Evolutionary conservation across 495 filamentous ascomycete species (phyloP).

Genomic region (Neurospora intermedia): DNA sequence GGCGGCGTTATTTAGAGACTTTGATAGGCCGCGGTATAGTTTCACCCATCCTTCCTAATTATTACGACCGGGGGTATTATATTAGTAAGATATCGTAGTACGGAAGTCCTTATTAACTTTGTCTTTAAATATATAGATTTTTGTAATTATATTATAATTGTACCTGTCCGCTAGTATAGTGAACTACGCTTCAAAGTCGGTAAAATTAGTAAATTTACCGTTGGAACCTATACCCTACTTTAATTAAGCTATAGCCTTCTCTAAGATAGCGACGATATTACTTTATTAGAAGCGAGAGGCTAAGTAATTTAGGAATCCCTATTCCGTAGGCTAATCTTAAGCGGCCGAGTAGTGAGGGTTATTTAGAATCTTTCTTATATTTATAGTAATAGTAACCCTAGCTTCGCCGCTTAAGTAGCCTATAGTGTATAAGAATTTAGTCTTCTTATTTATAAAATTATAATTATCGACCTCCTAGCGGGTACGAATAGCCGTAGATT

Average conservation of each 20-base stretch:
- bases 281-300: neutral
- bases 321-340: neutral
- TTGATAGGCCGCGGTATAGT: accelerated
- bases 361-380: neutral
- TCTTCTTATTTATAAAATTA: neutral
- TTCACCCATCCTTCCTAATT: too few species aligned
- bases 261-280: accelerated
- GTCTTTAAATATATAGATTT: too few species aligned
- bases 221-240: neutral
- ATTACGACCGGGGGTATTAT: too few species aligned
- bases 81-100: too few species aligned
- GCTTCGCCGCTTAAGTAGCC: accelerated
- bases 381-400: neutral
- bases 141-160: too few species aligned
- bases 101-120: too few species aligned
- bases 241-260: neutral
- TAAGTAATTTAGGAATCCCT: neutral
- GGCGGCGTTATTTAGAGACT: accelerated
- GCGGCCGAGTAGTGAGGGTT: neutral
- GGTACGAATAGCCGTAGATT: neutral
- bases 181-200: neutral
- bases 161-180: too few species aligned
- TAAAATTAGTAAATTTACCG: neutral
- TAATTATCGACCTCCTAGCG: neutral
- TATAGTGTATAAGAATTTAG: neutral